Percentiles rank a stretch among this genome's conserved stretches.
Conservation (phyloP, 2,329 filamentous ascomycete species). For the Achaetomium macrosporum region DNA sequence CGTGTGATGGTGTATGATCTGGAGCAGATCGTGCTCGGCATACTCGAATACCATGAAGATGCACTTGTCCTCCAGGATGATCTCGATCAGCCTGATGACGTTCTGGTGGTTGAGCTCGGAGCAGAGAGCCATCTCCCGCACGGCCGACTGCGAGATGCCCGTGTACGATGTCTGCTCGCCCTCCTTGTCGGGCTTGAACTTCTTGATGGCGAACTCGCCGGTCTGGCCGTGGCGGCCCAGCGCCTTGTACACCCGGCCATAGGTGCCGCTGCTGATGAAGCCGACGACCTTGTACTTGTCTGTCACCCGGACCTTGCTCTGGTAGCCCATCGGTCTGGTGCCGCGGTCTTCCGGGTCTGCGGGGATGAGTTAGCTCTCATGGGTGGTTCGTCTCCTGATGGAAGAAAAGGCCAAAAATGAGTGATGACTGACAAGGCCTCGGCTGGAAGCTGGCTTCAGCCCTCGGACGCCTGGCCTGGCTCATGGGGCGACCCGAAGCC, state of each 20-base stretch:
- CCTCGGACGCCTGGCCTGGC: conserved; percentile 16
- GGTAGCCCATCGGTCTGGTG: conserved; percentile 46
- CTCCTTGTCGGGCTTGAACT: conserved; percentile 99
- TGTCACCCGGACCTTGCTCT: conserved; percentile 78
- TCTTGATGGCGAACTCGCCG: conserved; percentile 96
- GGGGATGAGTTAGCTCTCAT: conserved; percentile 31
- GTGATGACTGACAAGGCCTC: conserved; percentile 21
- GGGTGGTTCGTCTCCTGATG: background rate
- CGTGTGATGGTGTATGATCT: conserved; percentile 97
- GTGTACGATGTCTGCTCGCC: conserved; percentile 93
- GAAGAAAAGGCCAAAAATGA: background rate
- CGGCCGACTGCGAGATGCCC: conserved; percentile 93
- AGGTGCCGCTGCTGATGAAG: conserved; percentile 97
- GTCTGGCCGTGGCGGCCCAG: conserved; percentile 65
- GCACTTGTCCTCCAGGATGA: conserved; percentile 96
- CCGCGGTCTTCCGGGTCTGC: conserved; percentile 51
- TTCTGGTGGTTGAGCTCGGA: conserved; percentile 86
- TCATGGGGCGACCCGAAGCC: conserved; percentile 11
- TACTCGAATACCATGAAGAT: conserved; percentile 99
- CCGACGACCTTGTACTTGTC: conserved; percentile 95
- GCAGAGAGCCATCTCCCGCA: conserved; percentile 95
- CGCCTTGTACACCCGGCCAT: conserved; percentile 97
- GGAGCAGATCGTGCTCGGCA: conserved; percentile 91
- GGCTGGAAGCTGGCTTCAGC: conserved; percentile 21
- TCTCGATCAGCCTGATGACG: conserved; percentile 86